A percentile compares a stretch with the other conserved stretches of the same genome.
Conservation (phyloP, 2,329 filamentous ascomycete genomes). For the Ophiocordyceps camponoti-rufipedis region DNA sequence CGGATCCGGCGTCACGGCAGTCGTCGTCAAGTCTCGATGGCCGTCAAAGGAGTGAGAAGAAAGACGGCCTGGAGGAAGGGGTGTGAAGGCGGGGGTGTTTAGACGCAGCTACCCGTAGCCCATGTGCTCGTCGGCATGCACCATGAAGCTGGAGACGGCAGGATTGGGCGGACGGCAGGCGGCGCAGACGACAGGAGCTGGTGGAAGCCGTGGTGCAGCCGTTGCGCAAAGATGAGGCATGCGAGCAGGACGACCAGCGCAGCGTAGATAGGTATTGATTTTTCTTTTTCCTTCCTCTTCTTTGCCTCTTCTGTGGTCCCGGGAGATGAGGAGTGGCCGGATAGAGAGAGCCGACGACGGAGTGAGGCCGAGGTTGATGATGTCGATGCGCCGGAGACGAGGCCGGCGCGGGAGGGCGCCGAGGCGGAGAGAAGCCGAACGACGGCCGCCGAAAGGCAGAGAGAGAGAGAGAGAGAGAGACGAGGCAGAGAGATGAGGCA, state of each 20-base stretch:
- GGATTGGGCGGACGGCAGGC: constrained; percentile 1
- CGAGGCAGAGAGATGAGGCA: background rate
- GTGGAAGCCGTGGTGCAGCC: constrained; percentile 4
- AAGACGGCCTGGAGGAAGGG: background rate
- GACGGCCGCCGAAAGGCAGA: background rate
- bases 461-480: too few relatives aligned
- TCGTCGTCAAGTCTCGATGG: background rate
- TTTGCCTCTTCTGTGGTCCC: background rate
- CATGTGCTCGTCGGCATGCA: constrained; percentile 5
- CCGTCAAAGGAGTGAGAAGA: background rate
- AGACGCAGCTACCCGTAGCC: constrained; percentile 9
- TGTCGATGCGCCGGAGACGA: background rate
- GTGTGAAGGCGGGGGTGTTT: constrained; percentile 1
- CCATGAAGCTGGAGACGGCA: constrained; percentile 2
- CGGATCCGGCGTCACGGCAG: background rate
- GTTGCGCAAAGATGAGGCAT: constrained; percentile 18
- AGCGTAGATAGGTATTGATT: background rate
- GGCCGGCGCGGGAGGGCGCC: background rate
- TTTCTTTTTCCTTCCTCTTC: background rate
- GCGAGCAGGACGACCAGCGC: constrained; percentile 8
- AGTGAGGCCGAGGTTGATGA: background rate
- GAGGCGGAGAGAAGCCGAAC: background rate
- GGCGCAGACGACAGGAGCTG: constrained; percentile 2
- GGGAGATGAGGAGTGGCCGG: background rate
- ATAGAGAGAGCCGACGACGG: background rate